These are phyloP conservation scores for Cryphonectria nitschkei DNA, from an alignment of 2,329 filamentous ascomycete genomes.

Conservation along the genomic window DNA sequence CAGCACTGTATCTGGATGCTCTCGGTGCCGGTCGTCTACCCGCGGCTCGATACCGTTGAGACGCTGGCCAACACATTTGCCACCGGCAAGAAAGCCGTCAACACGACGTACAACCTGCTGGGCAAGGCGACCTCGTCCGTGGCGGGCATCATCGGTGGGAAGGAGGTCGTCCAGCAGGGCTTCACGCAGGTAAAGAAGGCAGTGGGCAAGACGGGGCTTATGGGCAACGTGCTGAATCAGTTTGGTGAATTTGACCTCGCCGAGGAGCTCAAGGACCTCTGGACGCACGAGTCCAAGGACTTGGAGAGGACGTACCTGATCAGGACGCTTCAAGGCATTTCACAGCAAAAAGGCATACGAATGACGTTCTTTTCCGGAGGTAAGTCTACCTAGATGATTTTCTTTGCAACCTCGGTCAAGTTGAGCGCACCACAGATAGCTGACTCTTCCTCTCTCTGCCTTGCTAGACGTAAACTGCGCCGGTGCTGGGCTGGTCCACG, in stretches of 20 bases:
- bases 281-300: slow-evolving; percentile 98
- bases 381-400: slow-evolving; percentile 42
- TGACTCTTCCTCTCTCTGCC: slow-evolving; percentile 25
- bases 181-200: slow-evolving; percentile 97
- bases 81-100: slow-evolving; percentile 95
- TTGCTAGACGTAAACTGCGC: slow-evolving; percentile 78
- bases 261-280: slow-evolving; percentile 93
- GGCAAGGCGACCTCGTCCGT: slow-evolving; percentile 95
- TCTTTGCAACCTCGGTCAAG: not conserved
- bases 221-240: slow-evolving; percentile 93
- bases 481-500: slow-evolving; percentile 91
- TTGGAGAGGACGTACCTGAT: slow-evolving; percentile 96
- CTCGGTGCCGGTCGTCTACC: slow-evolving; percentile 88
- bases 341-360: slow-evolving; percentile 90
- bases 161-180: slow-evolving; percentile 87
- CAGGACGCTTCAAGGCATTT: slow-evolving; percentile 90
- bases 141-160: slow-evolving; percentile 92
- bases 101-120: slow-evolving; percentile 92
- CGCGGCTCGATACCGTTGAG: slow-evolving; percentile 87
- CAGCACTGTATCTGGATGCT: slow-evolving; percentile 98
- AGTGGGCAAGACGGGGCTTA: slow-evolving; percentile 90
- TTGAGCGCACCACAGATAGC: slow-evolving; percentile 3
- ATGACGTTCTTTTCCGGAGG: slow-evolving; percentile 97
- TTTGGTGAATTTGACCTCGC: slow-evolving; percentile 95
- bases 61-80: slow-evolving; percentile 88